Evolutionary conservation across 2,329 filamentous ascomycete genomes (phyloP).

Genomic region (Aspergillus amoenus): DNA sequence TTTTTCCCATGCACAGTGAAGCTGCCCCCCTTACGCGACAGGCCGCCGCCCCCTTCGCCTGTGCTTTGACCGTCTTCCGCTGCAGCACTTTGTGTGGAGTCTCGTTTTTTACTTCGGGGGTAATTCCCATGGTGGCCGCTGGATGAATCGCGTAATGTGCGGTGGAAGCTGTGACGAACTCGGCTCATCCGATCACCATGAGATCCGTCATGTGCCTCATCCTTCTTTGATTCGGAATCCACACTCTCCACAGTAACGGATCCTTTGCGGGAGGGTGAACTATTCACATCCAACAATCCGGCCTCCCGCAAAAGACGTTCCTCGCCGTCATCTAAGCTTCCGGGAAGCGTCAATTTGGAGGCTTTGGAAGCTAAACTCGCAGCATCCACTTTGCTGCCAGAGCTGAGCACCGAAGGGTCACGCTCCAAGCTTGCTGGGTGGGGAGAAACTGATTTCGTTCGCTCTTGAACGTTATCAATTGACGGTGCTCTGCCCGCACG

Average conservation of each 20-base stretch:
- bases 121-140: constrained; percentile 57
- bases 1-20: constrained; percentile 99
- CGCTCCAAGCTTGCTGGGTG: constrained; percentile 32
- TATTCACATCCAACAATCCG: constrained; percentile 58
- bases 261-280: constrained; percentile 40
- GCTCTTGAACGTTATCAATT: constrained; percentile 25
- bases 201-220: constrained; percentile 37
- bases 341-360: constrained; percentile 35
- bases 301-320: constrained; percentile 66
- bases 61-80: constrained; percentile 49
- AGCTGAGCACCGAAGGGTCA: constrained; percentile 40
- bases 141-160: constrained; percentile 79
- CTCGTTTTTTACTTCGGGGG: constrained; percentile 74
- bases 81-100: constrained; percentile 62
- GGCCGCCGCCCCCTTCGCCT: constrained; percentile 64
- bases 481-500: constrained; percentile 29
- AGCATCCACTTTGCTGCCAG: constrained; percentile 36
- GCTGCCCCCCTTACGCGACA: constrained; percentile 77
- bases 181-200: constrained; percentile 58
- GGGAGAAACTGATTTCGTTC: constrained; percentile 27
- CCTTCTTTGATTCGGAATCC: constrained; percentile 44
- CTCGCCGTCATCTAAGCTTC: constrained; percentile 63
- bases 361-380: constrained; percentile 34
- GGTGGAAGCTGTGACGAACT: constrained; percentile 82
- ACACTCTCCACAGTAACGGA: constrained; percentile 42